These are phyloP conservation scores for maize (Zea mays) DNA, from an alignment of 176 grass and related monocot species.

Conservation along the genomic window DNA sequence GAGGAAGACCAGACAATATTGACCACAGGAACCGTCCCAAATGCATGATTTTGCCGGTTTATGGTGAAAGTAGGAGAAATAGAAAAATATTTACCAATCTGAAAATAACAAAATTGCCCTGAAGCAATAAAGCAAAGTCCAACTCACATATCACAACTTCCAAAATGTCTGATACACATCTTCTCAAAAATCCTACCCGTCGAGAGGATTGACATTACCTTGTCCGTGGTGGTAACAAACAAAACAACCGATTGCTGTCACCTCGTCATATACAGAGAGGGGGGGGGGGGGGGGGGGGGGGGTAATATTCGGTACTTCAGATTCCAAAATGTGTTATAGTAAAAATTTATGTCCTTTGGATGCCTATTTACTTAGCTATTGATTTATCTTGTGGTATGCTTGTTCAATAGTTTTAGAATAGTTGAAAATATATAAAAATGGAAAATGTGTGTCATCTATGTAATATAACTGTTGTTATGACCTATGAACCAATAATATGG, in stretches of 20 bases:
- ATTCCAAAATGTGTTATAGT: no score
- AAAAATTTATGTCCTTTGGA: no score
- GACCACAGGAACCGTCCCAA: not conserved
- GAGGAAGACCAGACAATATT: not conserved
- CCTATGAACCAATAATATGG: no score
- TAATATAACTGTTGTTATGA: no score
- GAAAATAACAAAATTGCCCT: not conserved
- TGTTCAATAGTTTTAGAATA: no score
- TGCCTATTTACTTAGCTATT: no score
- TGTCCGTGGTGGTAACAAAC: not conserved
- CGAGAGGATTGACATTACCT: not conserved
- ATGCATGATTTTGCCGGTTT: not conserved
- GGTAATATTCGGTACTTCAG: not conserved
- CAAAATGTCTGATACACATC: not conserved
- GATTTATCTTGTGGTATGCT: no score
- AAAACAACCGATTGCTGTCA: not conserved
- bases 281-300: no score
- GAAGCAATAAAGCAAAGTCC: not conserved
- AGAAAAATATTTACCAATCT: not conserved
- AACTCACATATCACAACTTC: not conserved
- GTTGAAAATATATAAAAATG: no score
- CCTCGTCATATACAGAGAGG: not conserved
- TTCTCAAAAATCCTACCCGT: constrained; percentile 2
- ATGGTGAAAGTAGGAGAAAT: not conserved
- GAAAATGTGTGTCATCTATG: no score